Evolutionary conservation across 2,329 filamentous ascomycete genomes (phyloP).

Genomic region (Cryoendolithus antarcticus): DNA sequence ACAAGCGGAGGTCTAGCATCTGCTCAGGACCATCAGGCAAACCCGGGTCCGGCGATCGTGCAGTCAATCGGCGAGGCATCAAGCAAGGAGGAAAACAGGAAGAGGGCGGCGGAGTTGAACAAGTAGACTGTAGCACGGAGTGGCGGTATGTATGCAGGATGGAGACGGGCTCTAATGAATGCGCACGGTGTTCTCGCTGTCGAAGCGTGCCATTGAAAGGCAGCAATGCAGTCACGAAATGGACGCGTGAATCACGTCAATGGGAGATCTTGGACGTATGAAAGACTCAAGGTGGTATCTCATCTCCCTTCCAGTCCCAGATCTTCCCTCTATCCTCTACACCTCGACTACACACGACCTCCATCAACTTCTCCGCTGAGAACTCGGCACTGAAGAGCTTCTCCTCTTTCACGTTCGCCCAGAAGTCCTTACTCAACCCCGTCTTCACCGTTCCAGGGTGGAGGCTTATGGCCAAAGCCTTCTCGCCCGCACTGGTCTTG

Average conservation of each 20-base stretch:
- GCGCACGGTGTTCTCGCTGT: no score
- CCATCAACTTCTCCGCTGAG: slow-evolving; percentile 51
- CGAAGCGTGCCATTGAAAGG: no score
- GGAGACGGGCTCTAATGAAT: no score
- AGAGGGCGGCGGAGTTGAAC: slow-evolving; percentile 38
- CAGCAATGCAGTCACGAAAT: no score
- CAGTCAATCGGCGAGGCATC: slow-evolving; percentile 32
- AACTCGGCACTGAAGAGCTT: slow-evolving; percentile 57
- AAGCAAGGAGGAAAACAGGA: slow-evolving; percentile 38
- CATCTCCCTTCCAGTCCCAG: slow-evolving; percentile 58
- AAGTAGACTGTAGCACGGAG: slow-evolving; percentile 14
- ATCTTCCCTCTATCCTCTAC: slow-evolving; percentile 47
- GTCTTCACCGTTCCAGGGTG: slow-evolving; percentile 77
- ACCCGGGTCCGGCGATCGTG: slow-evolving; percentile 33
- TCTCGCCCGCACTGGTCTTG: slow-evolving; percentile 41
- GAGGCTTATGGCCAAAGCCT: slow-evolving; percentile 55
- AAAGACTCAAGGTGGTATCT: slow-evolving; percentile 41
- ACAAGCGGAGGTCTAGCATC: slow-evolving; percentile 25
- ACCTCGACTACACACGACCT: slow-evolving; percentile 40
- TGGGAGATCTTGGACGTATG: no score
- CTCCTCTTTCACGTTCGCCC: slow-evolving; percentile 47
- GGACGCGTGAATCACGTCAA: no score
- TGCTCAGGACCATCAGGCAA: slow-evolving; percentile 29
- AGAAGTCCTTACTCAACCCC: slow-evolving; percentile 59
- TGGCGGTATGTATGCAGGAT: no score